These are phyloP conservation scores for Tillandsia fasciculata DNA, from an alignment of 176 grass and related monocot species.

Conservation along the genomic window DNA sequence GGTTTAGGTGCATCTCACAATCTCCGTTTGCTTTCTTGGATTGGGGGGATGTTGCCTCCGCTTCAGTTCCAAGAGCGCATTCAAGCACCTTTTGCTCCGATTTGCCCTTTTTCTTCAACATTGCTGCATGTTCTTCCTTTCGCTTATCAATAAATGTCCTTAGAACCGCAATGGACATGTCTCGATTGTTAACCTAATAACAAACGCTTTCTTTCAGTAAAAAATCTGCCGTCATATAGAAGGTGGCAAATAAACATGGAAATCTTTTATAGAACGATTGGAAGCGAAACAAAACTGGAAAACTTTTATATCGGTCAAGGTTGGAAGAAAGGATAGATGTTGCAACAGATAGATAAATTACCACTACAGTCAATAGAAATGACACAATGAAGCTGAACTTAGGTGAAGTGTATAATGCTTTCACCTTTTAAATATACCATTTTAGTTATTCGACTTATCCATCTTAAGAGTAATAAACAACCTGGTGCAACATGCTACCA, in stretches of 20 bases:
- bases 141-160: conserved; percentile 69
- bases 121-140: conserved; percentile 70
- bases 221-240: conserved; percentile 15
- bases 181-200: conserved; percentile 88
- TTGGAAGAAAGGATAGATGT: neutral
- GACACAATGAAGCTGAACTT: neutral
- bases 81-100: conserved; percentile 11
- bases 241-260: conserved; percentile 1
- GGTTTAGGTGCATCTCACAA: conserved; percentile 29
- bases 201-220: neutral
- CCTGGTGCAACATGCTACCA: too few species aligned
- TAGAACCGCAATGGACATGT: conserved; percentile 92
- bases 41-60: conserved; percentile 15
- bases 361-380: neutral
- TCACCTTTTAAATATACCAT: neutral
- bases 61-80: conserved; percentile 20
- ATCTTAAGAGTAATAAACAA: neutral
- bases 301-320: neutral
- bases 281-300: neutral
- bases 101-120: conserved; percentile 48
- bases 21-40: conserved; percentile 36
- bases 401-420: neutral
- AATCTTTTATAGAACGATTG: neutral
- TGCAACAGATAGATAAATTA: neutral
- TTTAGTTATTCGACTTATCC: neutral